Conservation (phyloP, 305 asterid genomes). For the Fraxinus xanthoxyloides region DNA sequence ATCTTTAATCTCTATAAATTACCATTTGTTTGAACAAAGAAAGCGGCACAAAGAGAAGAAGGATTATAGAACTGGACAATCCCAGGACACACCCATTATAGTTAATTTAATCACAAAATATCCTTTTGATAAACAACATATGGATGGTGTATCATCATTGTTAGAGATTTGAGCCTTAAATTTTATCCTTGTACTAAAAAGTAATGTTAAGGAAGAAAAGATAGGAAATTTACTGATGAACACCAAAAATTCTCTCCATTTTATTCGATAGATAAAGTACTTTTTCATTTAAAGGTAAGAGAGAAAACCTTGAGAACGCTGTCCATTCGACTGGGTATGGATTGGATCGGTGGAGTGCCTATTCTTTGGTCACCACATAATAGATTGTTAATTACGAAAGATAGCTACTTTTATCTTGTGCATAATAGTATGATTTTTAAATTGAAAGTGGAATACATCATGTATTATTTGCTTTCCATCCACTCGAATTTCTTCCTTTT, state of each 20-base stretch:
- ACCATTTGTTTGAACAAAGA: neutral
- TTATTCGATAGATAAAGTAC: neutral
- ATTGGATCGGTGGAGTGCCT: neutral
- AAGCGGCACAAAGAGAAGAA: neutral
- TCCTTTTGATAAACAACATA: neutral
- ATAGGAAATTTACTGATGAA: neutral
- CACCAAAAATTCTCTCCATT: neutral
- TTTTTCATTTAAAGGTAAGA: neutral
- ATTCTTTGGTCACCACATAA: neutral
- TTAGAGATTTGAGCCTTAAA: neutral
- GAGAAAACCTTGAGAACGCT: neutral
- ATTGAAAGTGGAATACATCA: neutral
- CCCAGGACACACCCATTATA: neutral
- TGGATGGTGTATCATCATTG: neutral
- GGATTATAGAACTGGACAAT: neutral
- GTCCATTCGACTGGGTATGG: neutral
- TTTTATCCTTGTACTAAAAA: neutral
- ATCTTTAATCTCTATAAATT: neutral
- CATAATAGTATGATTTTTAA: neutral
- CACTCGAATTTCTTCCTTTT: neutral
- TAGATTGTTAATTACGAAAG: neutral
- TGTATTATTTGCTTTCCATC: neutral
- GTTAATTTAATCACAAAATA: neutral
- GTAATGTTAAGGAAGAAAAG: neutral
- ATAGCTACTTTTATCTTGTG: neutral